phyloP scores from a whole-genome alignment of 257 asterid genomes.

The Solanum sitiens region DNA sequence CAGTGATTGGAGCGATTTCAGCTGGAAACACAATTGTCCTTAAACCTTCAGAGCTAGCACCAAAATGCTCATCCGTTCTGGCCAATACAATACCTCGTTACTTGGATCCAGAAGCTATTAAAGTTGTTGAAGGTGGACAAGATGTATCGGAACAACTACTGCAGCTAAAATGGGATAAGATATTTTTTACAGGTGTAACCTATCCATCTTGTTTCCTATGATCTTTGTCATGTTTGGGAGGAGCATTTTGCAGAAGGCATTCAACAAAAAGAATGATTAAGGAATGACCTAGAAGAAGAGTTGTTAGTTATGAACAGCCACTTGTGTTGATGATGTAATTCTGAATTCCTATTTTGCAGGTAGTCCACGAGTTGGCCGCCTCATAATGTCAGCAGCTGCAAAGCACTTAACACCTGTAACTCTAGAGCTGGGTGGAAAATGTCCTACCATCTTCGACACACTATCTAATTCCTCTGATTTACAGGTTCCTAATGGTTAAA shows the following conservation, averaged over 20 bases:
- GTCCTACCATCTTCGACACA: conserved; percentile 71
- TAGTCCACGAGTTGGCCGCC: conserved; percentile 62
- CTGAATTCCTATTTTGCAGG: conserved; percentile 30
- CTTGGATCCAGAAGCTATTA: conserved; percentile 65
- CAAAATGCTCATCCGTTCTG: conserved; percentile 67
- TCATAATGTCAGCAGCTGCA: conserved; percentile 88
- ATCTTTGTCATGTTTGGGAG: background rate
- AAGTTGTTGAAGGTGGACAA: conserved; percentile 64
- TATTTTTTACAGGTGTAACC: conserved; percentile 76
- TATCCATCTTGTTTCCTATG: background rate
- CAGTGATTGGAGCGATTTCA: conserved; percentile 78
- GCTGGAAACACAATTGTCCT: conserved; percentile 70
- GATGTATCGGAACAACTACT: conserved; percentile 46
- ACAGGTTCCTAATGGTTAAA: conserved; percentile 29
- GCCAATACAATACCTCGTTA: conserved; percentile 45
- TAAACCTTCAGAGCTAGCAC: conserved; percentile 82
- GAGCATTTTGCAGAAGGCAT: background rate
- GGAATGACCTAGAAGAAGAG: background rate
- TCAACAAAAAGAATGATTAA: background rate
- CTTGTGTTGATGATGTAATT: background rate
- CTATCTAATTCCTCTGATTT: conserved; percentile 48
- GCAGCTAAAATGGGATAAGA: conserved; percentile 79
- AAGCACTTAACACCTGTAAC: conserved; percentile 92
- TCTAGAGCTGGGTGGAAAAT: conserved; percentile 93
- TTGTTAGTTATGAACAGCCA: background rate